Evolutionary conservation across 1,284 basidiomycete species (phyloP), one percentile per base, ranked within the genome.

Genomic region (Afroboletus lepidellus): DNA sequence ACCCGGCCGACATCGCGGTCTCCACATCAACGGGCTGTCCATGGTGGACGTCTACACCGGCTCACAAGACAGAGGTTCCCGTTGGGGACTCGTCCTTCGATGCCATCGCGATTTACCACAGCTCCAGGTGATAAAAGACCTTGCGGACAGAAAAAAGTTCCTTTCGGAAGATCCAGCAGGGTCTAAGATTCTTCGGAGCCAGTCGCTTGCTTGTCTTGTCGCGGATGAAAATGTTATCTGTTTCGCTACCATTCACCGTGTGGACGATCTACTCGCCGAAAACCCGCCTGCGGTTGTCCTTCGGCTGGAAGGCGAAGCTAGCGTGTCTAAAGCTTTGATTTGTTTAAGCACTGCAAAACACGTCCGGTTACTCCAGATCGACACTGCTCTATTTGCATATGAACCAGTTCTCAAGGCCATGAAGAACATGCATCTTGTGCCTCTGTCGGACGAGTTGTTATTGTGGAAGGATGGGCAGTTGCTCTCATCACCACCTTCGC

Each of bases 341-440:
- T 68, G 60, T 32, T 62, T 86, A 45, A 76, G 76, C 51, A 59
- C 54, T 1, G 66, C 69, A 12, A 57, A 62, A 15, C 48, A 67
- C 13, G 60, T 81, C 42, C 69, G 69, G n/a, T 67, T 87, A 12
- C 61, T 85, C 25, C 79, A 80, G 54, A 79, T 86, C 25, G 76
- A 86, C 53, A 79, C 78, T 0, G 81, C 83, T 0, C 54, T 85
- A 3, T 87, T 87, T 57, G 70, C 84, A 0, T 87, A 77, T 50
- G 79, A 84, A 57, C 83, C 83, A 0, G 70, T 86, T 27, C 70
- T 87, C 25, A 74, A 72, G 34, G 77, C 74, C 3, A 69, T 87
- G 8, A 76, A 84, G 63, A 66, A 71, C 23, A 76, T 72, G 53
- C 70, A 60, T 11, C 58, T 56, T 0, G 56, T 84, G 8, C 77